Evolutionary conservation across 352 stramenopile genomes (phyloP), one percentile per base, ranked within the genome.

Genomic region (Globisporangium acanthophoron): DNA sequence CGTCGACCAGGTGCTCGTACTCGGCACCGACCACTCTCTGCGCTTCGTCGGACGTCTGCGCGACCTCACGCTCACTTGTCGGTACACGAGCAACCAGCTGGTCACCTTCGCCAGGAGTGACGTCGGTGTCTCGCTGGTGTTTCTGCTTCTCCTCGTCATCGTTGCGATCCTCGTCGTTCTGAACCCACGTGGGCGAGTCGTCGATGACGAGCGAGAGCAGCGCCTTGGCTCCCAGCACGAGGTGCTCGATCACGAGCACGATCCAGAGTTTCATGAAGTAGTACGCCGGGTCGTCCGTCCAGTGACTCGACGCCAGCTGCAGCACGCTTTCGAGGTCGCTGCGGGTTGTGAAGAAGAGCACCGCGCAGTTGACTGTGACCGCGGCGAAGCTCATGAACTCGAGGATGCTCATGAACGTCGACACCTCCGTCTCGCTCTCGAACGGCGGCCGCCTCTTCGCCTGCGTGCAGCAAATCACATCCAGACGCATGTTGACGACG

Each of bases 351-450:
- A 89, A 86, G 65, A 85, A 90, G 27, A 92, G 70, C 46, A 92
- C 74, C 8, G 70, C 76, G 47, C 79, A 90, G 51, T 92, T 92
- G 62, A 92, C 79, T 2, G 78, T 73, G 11, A 92, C 76, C 20
- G 82, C 82, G 11, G 82, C 82, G 54, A 96, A 98, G 61, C 90
- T 94, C 67, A 98, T 96, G 48, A 88, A 85, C 65, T 94, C 76
- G 33, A 98, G 70, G 53, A 97, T 87, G 55, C 66, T 85, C 70
- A 93, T 93, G 72, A 97, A 98, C 12, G 91, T 94, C 21, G 87
- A 85, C 47, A 98, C 88, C 63, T 96, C 86, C 3, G 88, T 85
- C 48, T 90, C 80, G 41, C 77, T 90, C 54, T 86, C 73, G 54
- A 93, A 92, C 7, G 76, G 74, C 5, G 86, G 77, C 8, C 90